Evolutionary conservation across 1,284 basidiomycete genomes (phyloP).

Genomic region (Cutaneotrichosporon dermatis): DNA sequence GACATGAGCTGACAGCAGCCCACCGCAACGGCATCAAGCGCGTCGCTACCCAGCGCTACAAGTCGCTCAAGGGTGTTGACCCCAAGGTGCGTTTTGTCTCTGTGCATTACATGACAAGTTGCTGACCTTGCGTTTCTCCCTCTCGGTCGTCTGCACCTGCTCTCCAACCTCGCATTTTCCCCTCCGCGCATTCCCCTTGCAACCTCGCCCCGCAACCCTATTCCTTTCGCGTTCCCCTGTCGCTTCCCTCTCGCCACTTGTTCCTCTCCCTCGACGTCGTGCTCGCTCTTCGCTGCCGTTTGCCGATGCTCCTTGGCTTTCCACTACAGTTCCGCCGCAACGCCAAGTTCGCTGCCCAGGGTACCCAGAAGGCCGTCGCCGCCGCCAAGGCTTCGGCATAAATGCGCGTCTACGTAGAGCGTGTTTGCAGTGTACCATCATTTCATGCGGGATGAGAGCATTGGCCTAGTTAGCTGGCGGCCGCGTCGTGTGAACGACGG

Average conservation of each 20-base stretch:
- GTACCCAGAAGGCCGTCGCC: constrained; percentile 48
- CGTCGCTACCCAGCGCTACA: constrained; percentile 68
- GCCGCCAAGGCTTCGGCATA: constrained; percentile 31
- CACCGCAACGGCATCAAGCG: constrained; percentile 96
- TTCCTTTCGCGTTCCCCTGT: too few relatives aligned
- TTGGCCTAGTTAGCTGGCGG: constrained; percentile 9
- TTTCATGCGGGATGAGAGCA: constrained; percentile 20
- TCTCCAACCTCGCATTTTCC: too few relatives aligned
- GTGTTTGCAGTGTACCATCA: constrained; percentile 16
- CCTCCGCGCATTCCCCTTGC: too few relatives aligned
- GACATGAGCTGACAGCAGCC: constrained; percentile 53
- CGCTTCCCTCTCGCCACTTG: too few relatives aligned
- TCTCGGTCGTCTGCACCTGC: too few relatives aligned
- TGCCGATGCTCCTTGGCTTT: background rate
- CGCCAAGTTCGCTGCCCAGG: constrained; percentile 49
- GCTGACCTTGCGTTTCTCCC: background rate
- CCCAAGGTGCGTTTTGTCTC: constrained; percentile 46
- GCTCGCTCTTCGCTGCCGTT: background rate
- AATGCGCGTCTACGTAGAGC: constrained; percentile 6
- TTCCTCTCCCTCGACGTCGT: background rate
- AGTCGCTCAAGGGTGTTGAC: constrained; percentile 79
- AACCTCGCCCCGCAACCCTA: too few relatives aligned
- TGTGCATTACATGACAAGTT: too few relatives aligned
- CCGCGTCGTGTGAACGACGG: too few relatives aligned
- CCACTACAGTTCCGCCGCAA: constrained; percentile 49